Base-by-base conservation (phyloP, 2,329 filamentous ascomycete genomes). In the Penicillium fuscoglaucum region DNA sequence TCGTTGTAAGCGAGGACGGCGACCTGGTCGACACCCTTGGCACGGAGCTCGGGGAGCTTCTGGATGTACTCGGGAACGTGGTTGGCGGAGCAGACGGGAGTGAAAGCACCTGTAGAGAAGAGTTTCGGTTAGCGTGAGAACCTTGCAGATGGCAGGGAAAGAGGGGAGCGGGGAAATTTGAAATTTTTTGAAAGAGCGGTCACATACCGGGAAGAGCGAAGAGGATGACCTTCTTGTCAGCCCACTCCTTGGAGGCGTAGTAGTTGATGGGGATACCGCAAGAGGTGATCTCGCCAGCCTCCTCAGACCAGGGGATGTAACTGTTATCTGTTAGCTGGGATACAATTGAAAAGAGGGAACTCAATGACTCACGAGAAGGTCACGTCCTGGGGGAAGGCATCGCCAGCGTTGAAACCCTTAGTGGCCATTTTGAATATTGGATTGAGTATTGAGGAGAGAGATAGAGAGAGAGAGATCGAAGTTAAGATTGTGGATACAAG, bases 1-100 rank as follows among this genome's bases (percentile, higher is more conserved):
- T 96, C 92, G 78, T 96, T 96, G 81, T 81, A 88, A 60, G 91
- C 90, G 71, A 96, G 88, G 72, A 95, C 86, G 66, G 91, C 84
- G 70, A 96, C 85, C 63, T 89, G 77, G 77, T 96, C 91, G 66
- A 96, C 89, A 69, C 90, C 91, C 83, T 93, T 93, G 72, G 80
- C 80, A 80, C 87, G 87, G 76, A 96, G 82, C 72, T 88, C 81
- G 53, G 84, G 80, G 66, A 88, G 79, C 74, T 90, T 88, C 76
- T 84, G 78, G 68, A 93, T 84, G 83, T 91, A 96, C 61, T 89
- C 88, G 61, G 90, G 89, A 61, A 96, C 81, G 80, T 96, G 91
- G 75, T 83, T 83, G 71, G 86, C 88, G 68, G 90, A 89, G 85
- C 92, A 96, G 69, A 90, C 90, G 29, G 91, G 91, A 43, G 91